Evolutionary conservation across 768 basidiomycete species (phyloP).

Genomic region (Tulasnella calospora): DNA sequence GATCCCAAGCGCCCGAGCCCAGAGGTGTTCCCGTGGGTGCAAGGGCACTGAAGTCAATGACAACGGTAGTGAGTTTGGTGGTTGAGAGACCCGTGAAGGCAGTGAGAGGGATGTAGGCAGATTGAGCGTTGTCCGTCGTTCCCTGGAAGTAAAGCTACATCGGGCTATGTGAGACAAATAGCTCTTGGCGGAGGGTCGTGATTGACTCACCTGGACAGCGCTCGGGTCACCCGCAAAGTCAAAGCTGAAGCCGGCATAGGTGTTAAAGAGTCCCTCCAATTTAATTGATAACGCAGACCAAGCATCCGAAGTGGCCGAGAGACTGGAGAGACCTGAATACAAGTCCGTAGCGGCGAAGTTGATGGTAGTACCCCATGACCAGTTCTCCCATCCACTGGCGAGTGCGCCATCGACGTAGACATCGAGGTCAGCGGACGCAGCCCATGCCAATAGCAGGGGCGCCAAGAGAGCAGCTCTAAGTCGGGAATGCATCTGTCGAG

Average conservation of each 20-base stretch:
- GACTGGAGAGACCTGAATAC: slow-evolving; percentile 39
- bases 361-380: slow-evolving; percentile 48
- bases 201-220: slow-evolving; percentile 34
- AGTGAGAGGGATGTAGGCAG: slow-evolving; percentile 43
- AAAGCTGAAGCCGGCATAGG: slow-evolving; percentile 47
- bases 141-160: slow-evolving; percentile 41
- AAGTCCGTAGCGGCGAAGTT: slow-evolving; percentile 46
- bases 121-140: slow-evolving; percentile 39
- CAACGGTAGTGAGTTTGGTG: slow-evolving; percentile 43
- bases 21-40: slow-evolving; percentile 38
- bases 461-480: neutral
- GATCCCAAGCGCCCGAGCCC: slow-evolving; percentile 47
- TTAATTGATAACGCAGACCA: slow-evolving; percentile 51
- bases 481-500: neutral
- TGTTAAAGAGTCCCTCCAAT: slow-evolving; percentile 40
- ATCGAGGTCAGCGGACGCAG: slow-evolving; percentile 37
- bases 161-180: neutral
- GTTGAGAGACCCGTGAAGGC: slow-evolving; percentile 40
- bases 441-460: slow-evolving; percentile 10
- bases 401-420: slow-evolving; percentile 45
- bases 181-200: neutral
- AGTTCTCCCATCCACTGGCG: slow-evolving; percentile 48
- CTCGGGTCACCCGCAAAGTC: slow-evolving; percentile 42
- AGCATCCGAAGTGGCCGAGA: slow-evolving; percentile 43
- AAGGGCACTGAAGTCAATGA: slow-evolving; percentile 47